Conservation (phyloP, 192 early-diverging fungal species). For the Entomortierella chlamydospora region DNA sequence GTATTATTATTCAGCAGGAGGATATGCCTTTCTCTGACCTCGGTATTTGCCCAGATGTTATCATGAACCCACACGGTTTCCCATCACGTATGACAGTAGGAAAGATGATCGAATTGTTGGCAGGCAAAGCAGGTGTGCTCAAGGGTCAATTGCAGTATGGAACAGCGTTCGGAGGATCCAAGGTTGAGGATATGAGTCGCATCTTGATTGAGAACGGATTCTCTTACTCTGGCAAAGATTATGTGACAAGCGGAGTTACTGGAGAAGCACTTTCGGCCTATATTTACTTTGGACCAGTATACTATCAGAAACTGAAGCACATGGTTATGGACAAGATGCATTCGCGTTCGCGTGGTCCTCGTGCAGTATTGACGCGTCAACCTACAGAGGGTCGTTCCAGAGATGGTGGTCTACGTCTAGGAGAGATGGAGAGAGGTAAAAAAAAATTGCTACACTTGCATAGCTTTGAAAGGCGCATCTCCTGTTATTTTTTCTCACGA, state of each 20-base stretch:
- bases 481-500: neutral
- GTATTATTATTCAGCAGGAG: slow-evolving; percentile 96
- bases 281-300: slow-evolving; percentile 96
- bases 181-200: slow-evolving; percentile 96
- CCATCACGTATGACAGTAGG: slow-evolving; percentile 99
- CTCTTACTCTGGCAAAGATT: slow-evolving; percentile 98
- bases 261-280: slow-evolving; percentile 94
- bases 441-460: neutral
- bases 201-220: slow-evolving; percentile 94
- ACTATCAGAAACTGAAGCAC: slow-evolving; percentile 99
- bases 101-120: slow-evolving; percentile 98
- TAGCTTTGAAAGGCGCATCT: too few species aligned
- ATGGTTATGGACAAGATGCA: slow-evolving; percentile 99
- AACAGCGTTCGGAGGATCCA: slow-evolving; percentile 94
- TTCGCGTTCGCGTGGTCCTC: slow-evolving; percentile 89
- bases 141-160: slow-evolving; percentile 95
- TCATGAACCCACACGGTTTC: slow-evolving; percentile 99
- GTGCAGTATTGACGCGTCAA: slow-evolving; percentile 91
- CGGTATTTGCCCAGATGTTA: slow-evolving; percentile 93
- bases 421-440: slow-evolving; percentile 93
- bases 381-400: slow-evolving; percentile 97
- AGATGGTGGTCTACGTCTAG: slow-evolving; percentile 96
- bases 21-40: slow-evolving; percentile 97
- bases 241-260: slow-evolving; percentile 88
- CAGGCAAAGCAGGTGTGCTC: slow-evolving; percentile 95